phyloP scores from a whole-genome alignment of 2,329 filamentous ascomycete species.

The Cryphonectria nitschkei region DNA sequence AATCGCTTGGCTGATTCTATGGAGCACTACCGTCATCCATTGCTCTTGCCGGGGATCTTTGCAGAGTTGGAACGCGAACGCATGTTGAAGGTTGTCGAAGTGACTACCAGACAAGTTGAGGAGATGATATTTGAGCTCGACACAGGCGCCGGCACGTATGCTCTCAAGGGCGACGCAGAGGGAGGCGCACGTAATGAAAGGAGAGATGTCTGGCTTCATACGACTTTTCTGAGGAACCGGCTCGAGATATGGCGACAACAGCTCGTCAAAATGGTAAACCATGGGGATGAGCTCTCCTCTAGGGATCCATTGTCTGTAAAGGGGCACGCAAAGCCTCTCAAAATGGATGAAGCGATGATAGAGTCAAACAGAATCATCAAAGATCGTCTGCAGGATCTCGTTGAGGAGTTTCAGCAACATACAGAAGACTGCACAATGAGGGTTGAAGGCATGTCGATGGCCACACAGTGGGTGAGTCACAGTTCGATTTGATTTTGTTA shows the following conservation, averaged over 20 bases:
- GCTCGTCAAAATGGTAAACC: not conserved
- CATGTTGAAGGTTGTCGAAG: not conserved
- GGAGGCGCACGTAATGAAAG: not conserved
- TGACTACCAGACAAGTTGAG: not conserved
- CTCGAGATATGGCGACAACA: not conserved
- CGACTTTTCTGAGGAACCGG: not conserved
- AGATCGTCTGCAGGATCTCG: conserved; percentile 30
- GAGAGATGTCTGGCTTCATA: not conserved
- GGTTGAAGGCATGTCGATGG: conserved; percentile 41
- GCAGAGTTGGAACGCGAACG: not conserved
- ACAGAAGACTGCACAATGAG: conserved; percentile 40
- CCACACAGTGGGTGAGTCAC: conserved; percentile 39
- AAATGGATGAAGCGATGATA: not conserved
- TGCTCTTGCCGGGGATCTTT: not conserved
- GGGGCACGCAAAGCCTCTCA: not conserved
- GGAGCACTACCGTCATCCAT: not conserved
- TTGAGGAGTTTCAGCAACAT: conserved; percentile 39
- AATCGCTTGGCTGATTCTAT: not conserved
- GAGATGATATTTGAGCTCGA: conserved; percentile 1
- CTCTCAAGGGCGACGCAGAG: not conserved
- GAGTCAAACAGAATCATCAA: not conserved
- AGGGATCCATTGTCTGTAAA: not conserved
- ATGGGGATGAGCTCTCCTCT: not conserved
- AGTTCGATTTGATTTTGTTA: not conserved
- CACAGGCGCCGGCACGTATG: not conserved